phyloP scores from a whole-genome alignment of 2,329 filamentous ascomycete genomes.

The Mollisia scopiformis region DNA sequence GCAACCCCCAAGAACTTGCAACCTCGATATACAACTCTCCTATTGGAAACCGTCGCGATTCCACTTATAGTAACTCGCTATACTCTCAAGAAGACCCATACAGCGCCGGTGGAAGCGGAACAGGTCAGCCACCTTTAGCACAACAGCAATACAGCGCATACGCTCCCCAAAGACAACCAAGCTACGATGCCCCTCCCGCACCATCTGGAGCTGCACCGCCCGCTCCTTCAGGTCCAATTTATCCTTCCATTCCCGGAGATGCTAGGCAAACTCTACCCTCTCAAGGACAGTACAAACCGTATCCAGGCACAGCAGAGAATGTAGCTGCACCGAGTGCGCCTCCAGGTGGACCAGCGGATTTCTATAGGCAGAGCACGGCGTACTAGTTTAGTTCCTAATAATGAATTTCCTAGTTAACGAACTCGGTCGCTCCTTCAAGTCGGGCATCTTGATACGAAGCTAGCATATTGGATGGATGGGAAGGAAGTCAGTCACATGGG shows the following conservation, averaged over 20 bases:
- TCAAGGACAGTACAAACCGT: constrained; percentile 63
- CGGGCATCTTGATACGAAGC: neutral
- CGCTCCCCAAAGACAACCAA: constrained; percentile 19
- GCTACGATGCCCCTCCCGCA: constrained; percentile 34
- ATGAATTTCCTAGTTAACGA: neutral
- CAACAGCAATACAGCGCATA: constrained; percentile 38
- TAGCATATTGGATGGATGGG: neutral
- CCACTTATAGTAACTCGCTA: constrained; percentile 33
- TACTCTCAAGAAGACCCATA: constrained; percentile 37
- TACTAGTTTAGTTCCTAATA: constrained; percentile 32
- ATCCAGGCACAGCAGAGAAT: constrained; percentile 39
- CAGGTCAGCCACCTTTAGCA: constrained; percentile 25
- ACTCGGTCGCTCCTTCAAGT: neutral
- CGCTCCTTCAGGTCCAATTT: constrained; percentile 26
- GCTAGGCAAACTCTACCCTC: constrained; percentile 54
- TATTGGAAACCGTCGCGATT: constrained; percentile 51
- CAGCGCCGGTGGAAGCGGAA: constrained; percentile 20
- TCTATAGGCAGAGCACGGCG: constrained; percentile 51
- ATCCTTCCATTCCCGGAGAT: constrained; percentile 46
- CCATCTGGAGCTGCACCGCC: constrained; percentile 34
- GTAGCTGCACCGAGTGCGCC: constrained; percentile 51
- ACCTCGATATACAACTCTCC: constrained; percentile 80
- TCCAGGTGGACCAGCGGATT: constrained; percentile 47
- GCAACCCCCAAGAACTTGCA: constrained; percentile 75
- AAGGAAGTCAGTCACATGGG: neutral